A percentile compares a stretch with the other conserved stretches of the same genome.
These are phyloP conservation scores for Podospora tetraspora DNA, from an alignment of 495 filamentous ascomycete species.

Conservation along the genomic window DNA sequence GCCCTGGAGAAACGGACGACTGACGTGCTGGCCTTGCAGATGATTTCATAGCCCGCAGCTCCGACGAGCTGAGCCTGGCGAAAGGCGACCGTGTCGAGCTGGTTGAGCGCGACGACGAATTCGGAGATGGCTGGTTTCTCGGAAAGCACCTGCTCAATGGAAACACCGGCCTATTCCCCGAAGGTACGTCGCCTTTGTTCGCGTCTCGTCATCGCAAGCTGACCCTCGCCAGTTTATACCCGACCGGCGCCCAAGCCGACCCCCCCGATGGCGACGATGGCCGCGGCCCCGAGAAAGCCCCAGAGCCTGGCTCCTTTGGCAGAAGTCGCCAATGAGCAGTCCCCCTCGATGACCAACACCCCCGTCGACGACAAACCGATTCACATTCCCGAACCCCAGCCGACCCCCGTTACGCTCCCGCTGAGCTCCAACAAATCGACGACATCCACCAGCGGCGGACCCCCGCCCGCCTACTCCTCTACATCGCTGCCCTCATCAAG, in stretches of 20 bases:
- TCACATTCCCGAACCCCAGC: conserved; percentile 33
- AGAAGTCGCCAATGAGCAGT: conserved; percentile 26
- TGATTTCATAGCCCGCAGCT: conserved; percentile 83
- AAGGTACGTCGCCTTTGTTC: conserved; percentile 53
- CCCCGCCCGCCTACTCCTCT: conserved; percentile 17
- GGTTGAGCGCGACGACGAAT: conserved; percentile 93
- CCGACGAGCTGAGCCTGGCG: conserved; percentile 82
- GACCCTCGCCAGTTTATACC: conserved; percentile 45
- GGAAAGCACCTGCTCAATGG: conserved; percentile 72
- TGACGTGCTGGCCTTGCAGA: conserved; percentile 39
- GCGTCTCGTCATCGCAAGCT: conserved; percentile 4
- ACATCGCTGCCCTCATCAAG: conserved; percentile 19
- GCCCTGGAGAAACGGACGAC: background rate
- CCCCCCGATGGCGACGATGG: conserved; percentile 19
- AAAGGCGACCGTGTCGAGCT: conserved; percentile 89
- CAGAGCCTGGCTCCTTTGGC: conserved; percentile 27
- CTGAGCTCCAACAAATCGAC: conserved; percentile 35
- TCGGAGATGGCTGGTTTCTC: conserved; percentile 96
- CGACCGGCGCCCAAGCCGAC: conserved; percentile 42
- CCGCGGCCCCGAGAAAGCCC: conserved; percentile 25
- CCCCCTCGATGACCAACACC: conserved; percentile 20
- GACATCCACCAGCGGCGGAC: conserved; percentile 13
- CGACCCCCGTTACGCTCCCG: conserved; percentile 33
- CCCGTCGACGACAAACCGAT: conserved; percentile 40
- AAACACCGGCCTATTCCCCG: conserved; percentile 81